Conservation (phyloP, 2,329 filamentous ascomycete species). For the Parasarocladium wereldwijsianum region DNA sequence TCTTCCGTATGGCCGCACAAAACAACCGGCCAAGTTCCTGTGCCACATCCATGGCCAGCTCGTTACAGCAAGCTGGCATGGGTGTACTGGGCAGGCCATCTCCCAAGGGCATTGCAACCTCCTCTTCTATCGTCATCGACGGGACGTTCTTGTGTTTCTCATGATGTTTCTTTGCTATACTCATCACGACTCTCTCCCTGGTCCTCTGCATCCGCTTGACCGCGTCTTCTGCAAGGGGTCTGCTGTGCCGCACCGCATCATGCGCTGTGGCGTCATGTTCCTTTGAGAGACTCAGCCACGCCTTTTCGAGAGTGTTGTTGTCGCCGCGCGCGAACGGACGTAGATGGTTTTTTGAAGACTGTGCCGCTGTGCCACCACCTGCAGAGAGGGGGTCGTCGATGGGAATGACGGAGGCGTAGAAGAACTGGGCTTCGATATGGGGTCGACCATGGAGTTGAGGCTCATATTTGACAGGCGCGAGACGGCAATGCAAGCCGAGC, state of each 20-base stretch:
- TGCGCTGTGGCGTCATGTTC: slow-evolving; percentile 34
- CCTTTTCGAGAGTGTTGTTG: slow-evolving; percentile 63
- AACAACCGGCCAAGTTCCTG: slow-evolving; percentile 33
- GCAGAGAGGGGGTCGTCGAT: slow-evolving; percentile 79
- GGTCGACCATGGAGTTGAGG: slow-evolving; percentile 34
- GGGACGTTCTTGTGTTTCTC: slow-evolving; percentile 26
- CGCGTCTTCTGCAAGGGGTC: slow-evolving; percentile 10
- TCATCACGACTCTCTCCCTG: slow-evolving; percentile 23
- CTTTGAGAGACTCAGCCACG: slow-evolving; percentile 52
- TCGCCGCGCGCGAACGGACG: slow-evolving; percentile 69
- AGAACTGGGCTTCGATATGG: slow-evolving; percentile 57
- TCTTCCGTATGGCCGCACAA: slow-evolving; percentile 30
- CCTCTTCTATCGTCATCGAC: too few relatives aligned
- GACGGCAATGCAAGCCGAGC: slow-evolving; percentile 43
- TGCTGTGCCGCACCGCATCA: slow-evolving; percentile 13
- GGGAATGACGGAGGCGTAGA: slow-evolving; percentile 68
- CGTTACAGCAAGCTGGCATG: slow-evolving; percentile 30
- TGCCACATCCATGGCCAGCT: slow-evolving; percentile 30
- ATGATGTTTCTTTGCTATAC: slow-evolving; percentile 30
- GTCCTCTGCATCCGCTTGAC: slow-evolving; percentile 20
- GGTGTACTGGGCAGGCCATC: slow-evolving; percentile 15
- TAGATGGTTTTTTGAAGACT: slow-evolving; percentile 42
- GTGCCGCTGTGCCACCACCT: slow-evolving; percentile 33
- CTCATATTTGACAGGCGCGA: slow-evolving; percentile 29
- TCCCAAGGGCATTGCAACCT: slow-evolving; percentile 13